Conservation (phyloP, 306 rosid genomes). For the Spatholobus suberectus region DNA sequence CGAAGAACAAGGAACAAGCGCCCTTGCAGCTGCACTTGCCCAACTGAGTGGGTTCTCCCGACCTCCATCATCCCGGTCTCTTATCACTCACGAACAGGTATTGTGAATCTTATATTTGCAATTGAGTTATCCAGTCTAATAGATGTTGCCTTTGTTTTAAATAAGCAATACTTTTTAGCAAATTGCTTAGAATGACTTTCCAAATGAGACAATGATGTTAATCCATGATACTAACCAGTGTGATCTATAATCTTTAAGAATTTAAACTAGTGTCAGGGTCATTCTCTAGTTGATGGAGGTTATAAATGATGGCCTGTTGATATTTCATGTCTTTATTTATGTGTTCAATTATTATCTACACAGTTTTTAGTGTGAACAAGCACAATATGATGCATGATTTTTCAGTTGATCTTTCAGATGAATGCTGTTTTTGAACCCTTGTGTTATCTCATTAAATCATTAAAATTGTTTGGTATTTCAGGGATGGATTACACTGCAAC, state of each 20-base stretch:
- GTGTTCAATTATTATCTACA: not conserved
- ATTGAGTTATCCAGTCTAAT: slow-evolving; percentile 8
- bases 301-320: slow-evolving; percentile 25
- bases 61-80: slow-evolving; percentile 95
- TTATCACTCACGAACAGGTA: slow-evolving; percentile 90
- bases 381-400: slow-evolving; percentile 7
- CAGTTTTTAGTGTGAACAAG: not conserved
- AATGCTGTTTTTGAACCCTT: not conserved
- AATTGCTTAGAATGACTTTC: slow-evolving; percentile 13
- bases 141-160: slow-evolving; percentile 26
- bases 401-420: not conserved
- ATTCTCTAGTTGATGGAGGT: slow-evolving; percentile 5
- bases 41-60: slow-evolving; percentile 91
- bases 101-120: slow-evolving; percentile 14
- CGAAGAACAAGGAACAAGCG: slow-evolving; percentile 81
- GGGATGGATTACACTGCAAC: slow-evolving; percentile 96
- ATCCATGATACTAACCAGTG: not conserved
- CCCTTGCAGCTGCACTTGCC: slow-evolving; percentile 98
- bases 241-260: slow-evolving; percentile 19
- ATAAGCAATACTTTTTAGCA: not conserved
- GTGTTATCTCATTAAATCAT: slow-evolving; percentile 33
- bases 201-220: slow-evolving; percentile 7
- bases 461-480: slow-evolving; percentile 50
- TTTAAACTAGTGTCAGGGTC: not conserved
- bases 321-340: not conserved